These are phyloP conservation scores for Aspergillus alliaceus DNA, from an alignment of 2,329 filamentous ascomycete genomes.

Conservation along the genomic window DNA sequence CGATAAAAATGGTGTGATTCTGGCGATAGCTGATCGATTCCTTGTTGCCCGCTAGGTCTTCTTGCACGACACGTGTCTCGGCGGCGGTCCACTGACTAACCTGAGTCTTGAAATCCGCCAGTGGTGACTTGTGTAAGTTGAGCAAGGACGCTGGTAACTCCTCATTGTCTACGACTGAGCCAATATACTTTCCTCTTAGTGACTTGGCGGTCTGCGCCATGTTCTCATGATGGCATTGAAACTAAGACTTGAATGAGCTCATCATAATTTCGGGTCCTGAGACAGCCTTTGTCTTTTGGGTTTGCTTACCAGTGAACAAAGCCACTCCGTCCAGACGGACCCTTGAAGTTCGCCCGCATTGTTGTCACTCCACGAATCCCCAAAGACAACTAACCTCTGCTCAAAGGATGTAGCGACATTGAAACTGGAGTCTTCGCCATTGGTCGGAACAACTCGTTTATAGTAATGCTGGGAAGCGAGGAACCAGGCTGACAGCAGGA, in stretches of 20 bases:
- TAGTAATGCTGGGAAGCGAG: constrained; percentile 26
- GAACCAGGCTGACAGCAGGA: constrained; percentile 30
- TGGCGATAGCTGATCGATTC: constrained; percentile 21
- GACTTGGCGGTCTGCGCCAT: constrained; percentile 31
- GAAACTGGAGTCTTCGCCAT: constrained; percentile 18
- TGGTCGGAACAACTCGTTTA: constrained; percentile 18
- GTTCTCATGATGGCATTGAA: constrained; percentile 36
- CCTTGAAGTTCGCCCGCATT: constrained; percentile 28
- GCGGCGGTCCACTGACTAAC: constrained; percentile 35
- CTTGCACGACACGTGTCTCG: constrained; percentile 27
- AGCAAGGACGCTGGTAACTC: constrained; percentile 26
- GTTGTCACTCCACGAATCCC: constrained; percentile 42
- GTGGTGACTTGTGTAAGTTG: constrained; percentile 24
- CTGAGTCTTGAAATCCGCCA: constrained; percentile 39
- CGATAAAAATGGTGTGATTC: constrained; percentile 34
- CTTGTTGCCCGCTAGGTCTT: constrained; percentile 21
- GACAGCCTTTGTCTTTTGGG: neutral
- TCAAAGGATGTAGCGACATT: constrained; percentile 23
- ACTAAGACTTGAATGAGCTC: constrained; percentile 18
- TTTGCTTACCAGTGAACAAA: constrained; percentile 35
- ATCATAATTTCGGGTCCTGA: neutral
- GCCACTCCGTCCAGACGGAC: constrained; percentile 35
- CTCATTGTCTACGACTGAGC: constrained; percentile 35
- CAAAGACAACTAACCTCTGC: constrained; percentile 38
- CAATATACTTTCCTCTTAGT: constrained; percentile 25